Evolutionary conservation across 371 early-diverging fungal genomes (phyloP).

Genomic region (Mortierella sp.): DNA sequence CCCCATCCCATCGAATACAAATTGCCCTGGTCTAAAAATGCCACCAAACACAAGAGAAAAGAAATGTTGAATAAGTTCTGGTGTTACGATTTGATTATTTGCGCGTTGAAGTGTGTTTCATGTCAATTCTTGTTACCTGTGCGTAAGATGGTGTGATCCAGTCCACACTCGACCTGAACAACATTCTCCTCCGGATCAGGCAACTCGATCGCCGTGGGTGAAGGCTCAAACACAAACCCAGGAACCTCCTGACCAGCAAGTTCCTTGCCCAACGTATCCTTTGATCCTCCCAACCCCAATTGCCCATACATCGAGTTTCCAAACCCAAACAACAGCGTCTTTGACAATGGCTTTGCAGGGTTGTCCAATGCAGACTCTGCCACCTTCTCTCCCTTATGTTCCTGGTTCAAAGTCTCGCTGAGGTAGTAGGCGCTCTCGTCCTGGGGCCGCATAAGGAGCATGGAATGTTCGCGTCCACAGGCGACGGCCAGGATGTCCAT

Average conservation of each 20-base stretch:
- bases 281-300: constrained; percentile 54
- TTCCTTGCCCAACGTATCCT: constrained; percentile 38
- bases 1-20: constrained; percentile 87
- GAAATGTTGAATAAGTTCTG: too few relatives aligned
- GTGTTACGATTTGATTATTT: too few relatives aligned
- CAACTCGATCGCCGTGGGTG: constrained; percentile 31
- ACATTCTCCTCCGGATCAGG: constrained; percentile 58
- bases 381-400: not conserved
- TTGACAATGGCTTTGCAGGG: not conserved
- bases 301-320: constrained; percentile 61
- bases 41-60: too few relatives aligned
- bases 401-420: not conserved
- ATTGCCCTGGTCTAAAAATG: constrained; percentile 56
- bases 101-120: too few relatives aligned
- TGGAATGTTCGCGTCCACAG: constrained; percentile 75
- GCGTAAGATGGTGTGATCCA: constrained; percentile 79
- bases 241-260: constrained; percentile 18
- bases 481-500: constrained; percentile 49
- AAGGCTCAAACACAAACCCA: constrained; percentile 45
- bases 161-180: constrained; percentile 73
- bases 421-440: not conserved
- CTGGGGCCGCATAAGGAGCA: constrained; percentile 50
- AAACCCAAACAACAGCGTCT: constrained; percentile 52
- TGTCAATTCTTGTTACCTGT: constrained; percentile 58
- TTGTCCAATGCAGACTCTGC: not conserved